A percentile compares a stretch with the other conserved stretches of the same genome.
Evolutionary conservation across 163 green algal species (phyloP).

Genomic region (Trebouxiophyceae sp.): DNA sequence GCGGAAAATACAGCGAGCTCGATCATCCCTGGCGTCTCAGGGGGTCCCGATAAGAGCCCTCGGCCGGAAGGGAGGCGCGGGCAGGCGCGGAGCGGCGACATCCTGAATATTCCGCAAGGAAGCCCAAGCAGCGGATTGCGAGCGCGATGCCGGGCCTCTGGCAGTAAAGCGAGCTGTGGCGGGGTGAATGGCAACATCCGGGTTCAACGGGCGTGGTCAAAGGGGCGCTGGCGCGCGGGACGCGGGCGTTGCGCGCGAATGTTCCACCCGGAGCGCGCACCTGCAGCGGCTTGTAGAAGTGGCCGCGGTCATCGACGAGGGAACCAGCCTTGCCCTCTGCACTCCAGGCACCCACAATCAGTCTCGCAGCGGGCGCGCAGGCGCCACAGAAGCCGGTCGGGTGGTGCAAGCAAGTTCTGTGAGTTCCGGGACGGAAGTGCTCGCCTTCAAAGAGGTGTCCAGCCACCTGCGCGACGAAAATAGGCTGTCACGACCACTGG

Average conservation of each 20-base stretch:
- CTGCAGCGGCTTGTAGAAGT: conserved; percentile 58
- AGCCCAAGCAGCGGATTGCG: background rate
- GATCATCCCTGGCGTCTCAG: background rate
- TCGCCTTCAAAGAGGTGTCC: conserved; percentile 52
- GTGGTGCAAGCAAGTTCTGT: background rate
- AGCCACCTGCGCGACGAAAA: conserved; percentile 28
- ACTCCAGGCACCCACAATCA: background rate
- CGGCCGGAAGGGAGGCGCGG: no score
- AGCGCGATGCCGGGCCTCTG: background rate
- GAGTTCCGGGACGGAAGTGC: background rate
- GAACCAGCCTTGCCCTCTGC: conserved; percentile 56
- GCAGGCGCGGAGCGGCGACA: background rate
- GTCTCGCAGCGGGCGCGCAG: background rate
- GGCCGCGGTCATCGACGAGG: conserved; percentile 39
- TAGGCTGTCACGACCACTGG: background rate
- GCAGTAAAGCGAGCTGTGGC: background rate
- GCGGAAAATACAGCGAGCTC: background rate
- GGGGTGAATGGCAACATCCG: background rate
- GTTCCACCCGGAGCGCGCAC: background rate
- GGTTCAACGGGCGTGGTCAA: background rate
- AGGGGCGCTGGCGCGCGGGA: background rate
- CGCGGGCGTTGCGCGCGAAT: no score
- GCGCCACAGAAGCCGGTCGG: background rate
- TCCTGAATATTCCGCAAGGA: background rate
- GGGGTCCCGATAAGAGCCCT: background rate